Evolutionary conservation across 1,139 yeast species (phyloP), one percentile per base, ranked within the genome.

Genomic region (Hemisphaericaspora subhashii): DNA sequence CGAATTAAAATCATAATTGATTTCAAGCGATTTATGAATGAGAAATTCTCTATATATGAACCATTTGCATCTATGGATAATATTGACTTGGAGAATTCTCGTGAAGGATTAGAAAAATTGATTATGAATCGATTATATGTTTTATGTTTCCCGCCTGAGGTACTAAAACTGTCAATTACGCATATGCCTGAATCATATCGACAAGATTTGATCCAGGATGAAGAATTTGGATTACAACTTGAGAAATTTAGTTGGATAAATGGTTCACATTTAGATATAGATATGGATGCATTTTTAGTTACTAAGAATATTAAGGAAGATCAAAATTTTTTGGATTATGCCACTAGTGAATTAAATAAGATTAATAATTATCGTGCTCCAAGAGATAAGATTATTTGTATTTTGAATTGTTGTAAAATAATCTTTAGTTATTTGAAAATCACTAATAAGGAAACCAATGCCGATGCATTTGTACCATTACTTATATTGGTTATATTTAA

Each of bases 101-200:
- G 84, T 46, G 97, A 89, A 54, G 98, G 98, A 0, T 73, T 92
- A 57, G 99, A 94, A 60, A 94, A 94, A 57, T 72, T 94, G 30
- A 72, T 94, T 8, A 88, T 90, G 95, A 90, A 92, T 44, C 72
- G 96, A 49, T 62, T 94, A 4, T 90, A 89, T 57, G 72, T 72
- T 2, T 79, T 77, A 40, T 85, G 94, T 28, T 94, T 86, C 55
- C 82, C 97, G 0, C 98, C 98, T 0, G 83, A 75, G 39, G 76
- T 87, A 17, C 63, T 67, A 5, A 58, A 63, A 15, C 62, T 68
- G 21, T 53, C 66, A 4, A 46, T 70, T 12, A 76, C 77, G 11
- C 87, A 83, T 47, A 44, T 53, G 4, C 58, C 65, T 0, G 51
- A 51, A 15, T 41, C 55, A 3, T 55, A 57, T 28, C 40, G 48